Percentiles rank a stretch among this genome's conserved stretches.
These are phyloP conservation scores for Inonotus hispidus DNA, from an alignment of 1,284 basidiomycete species.

Conservation along the genomic window DNA sequence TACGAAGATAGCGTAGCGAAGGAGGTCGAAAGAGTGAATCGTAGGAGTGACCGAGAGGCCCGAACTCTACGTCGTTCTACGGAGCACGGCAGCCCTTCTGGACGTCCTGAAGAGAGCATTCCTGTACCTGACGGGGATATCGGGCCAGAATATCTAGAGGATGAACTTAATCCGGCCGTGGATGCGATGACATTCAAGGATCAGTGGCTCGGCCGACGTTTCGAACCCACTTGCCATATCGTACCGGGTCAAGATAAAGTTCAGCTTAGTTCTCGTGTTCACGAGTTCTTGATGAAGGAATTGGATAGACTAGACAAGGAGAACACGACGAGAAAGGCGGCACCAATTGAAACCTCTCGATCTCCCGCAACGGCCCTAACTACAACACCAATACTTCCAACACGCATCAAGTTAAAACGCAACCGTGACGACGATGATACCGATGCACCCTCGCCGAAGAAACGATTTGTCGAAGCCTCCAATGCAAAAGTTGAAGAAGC, in stretches of 20 bases:
- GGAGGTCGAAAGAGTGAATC: slow-evolving; percentile 1
- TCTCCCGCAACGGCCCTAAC: neutral
- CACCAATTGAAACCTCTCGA: neutral
- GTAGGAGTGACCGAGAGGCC: neutral
- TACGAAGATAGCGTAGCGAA: neutral
- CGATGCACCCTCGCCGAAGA: neutral
- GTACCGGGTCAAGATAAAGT: slow-evolving; percentile 13
- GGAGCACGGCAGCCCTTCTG: neutral
- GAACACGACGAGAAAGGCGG: too few species aligned
- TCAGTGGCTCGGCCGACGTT: slow-evolving; percentile 9
- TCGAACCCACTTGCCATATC: slow-evolving; percentile 6
- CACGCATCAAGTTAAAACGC: slow-evolving; percentile 1
- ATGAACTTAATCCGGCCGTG: slow-evolving; percentile 12
- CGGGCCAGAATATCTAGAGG: slow-evolving; percentile 10
- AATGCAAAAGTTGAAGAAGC: neutral
- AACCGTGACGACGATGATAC: neutral
- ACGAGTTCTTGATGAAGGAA: slow-evolving; percentile 5
- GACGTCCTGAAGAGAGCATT: neutral
- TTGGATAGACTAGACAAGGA: slow-evolving; percentile 1
- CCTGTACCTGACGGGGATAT: neutral
- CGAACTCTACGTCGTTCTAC: neutral
- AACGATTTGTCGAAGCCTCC: neutral
- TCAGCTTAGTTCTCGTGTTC: neutral
- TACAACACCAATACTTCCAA: neutral
- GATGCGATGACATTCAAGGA: neutral